Conservation (phyloP, 176 grass and related monocot genomes). For the Miscanthus lutarioriparius region DNA sequence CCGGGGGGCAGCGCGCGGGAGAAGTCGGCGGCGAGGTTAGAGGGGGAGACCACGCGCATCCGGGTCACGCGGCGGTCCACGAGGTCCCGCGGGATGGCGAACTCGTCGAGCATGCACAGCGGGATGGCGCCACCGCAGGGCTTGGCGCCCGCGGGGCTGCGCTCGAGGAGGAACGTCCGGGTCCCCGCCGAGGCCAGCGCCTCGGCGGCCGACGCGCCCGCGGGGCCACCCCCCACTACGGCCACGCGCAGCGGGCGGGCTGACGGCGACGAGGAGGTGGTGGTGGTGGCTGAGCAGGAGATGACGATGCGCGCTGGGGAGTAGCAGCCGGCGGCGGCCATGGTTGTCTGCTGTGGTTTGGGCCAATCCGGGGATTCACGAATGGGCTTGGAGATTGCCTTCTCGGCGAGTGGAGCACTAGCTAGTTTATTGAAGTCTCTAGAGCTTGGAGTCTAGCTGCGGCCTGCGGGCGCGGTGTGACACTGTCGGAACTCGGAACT, state of each 20-base stretch:
- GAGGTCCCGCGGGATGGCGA: conserved; percentile 65
- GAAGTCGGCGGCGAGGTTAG: conserved; percentile 82
- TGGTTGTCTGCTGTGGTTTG: conserved; percentile 18
- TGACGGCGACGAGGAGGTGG: neutral
- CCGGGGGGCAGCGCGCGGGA: conserved; percentile 52
- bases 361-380: neutral
- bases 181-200: conserved; percentile 60
- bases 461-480: no score
- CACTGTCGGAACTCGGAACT: neutral
- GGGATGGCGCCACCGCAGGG: conserved; percentile 96
- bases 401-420: neutral
- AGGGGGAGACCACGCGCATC: conserved; percentile 84
- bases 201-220: conserved; percentile 76
- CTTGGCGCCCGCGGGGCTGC: conserved; percentile 72
- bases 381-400: neutral
- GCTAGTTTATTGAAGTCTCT: no score
- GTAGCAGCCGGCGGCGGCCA: conserved; percentile 30
- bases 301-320: conserved; percentile 27
- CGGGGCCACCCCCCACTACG: conserved; percentile 82
- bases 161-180: conserved; percentile 76
- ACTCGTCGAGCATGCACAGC: conserved; percentile 92
- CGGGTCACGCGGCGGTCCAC: conserved; percentile 82
- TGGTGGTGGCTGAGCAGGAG: conserved; percentile 15
- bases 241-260: conserved; percentile 65
- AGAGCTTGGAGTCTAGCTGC: no score